phyloP scores from a whole-genome alignment of 805 yeast genomes.

The Metschnikowia proteae region DNA sequence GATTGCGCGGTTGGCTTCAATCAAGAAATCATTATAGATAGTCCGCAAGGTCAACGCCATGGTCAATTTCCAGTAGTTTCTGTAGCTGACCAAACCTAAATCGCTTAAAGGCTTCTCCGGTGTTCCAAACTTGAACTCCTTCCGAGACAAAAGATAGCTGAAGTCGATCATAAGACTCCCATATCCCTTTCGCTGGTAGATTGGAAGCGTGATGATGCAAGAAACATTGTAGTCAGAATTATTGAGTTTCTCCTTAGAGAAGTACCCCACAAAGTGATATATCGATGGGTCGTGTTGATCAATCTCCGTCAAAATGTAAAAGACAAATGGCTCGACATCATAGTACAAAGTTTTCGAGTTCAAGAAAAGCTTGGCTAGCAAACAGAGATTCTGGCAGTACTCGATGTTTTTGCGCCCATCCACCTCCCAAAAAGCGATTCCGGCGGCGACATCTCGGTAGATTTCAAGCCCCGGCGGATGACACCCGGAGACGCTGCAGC shows the following conservation, averaged over 20 bases:
- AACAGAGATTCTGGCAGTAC: constrained; percentile 86
- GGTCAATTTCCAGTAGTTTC: constrained; percentile 79
- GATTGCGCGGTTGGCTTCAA: neutral
- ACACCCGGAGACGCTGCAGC: constrained; percentile 50
- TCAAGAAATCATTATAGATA: constrained; percentile 21
- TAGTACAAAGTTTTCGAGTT: constrained; percentile 90
- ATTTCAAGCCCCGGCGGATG: constrained; percentile 63
- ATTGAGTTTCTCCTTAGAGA: constrained; percentile 80
- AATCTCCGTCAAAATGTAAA: constrained; percentile 76
- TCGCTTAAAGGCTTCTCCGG: constrained; percentile 95
- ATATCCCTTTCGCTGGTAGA: constrained; percentile 81
- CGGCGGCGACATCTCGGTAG: constrained; percentile 30
- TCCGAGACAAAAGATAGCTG: constrained; percentile 72
- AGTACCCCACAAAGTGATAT: constrained; percentile 89
- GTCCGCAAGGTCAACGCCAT: constrained; percentile 47
- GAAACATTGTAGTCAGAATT: constrained; percentile 78
- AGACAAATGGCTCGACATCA: constrained; percentile 93
- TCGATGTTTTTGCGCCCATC: constrained; percentile 82
- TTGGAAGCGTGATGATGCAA: constrained; percentile 87
- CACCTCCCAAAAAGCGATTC: constrained; percentile 41
- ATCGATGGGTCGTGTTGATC: constrained; percentile 39
- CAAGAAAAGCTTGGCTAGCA: constrained; percentile 81
- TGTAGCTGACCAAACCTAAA: constrained; percentile 78
- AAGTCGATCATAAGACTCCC: constrained; percentile 87
- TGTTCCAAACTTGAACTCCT: constrained; percentile 79